Evolutionary conservation across 2,329 filamentous ascomycete genomes (phyloP).

Genomic region (Diaporthe nobilis): DNA sequence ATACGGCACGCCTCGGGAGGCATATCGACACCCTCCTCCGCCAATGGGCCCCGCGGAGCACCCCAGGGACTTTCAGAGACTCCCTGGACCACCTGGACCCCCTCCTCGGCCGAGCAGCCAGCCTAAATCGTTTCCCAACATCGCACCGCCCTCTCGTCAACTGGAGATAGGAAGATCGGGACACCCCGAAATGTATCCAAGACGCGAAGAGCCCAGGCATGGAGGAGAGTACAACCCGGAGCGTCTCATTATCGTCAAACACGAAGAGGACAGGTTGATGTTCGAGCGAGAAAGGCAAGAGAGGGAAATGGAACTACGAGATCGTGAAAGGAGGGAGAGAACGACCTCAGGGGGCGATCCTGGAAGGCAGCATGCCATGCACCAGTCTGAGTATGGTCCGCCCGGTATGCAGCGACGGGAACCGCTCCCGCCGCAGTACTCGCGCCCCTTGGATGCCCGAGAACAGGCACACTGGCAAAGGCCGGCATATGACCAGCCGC

Average conservation of each 20-base stretch:
- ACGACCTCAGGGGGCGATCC: conserved; percentile 65
- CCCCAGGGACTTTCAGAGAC: conserved; percentile 55
- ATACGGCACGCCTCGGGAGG: conserved; percentile 70
- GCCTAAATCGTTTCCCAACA: conserved; percentile 63
- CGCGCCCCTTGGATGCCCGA: conserved; percentile 57
- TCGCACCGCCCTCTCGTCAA: conserved; percentile 57
- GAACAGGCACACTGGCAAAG: conserved; percentile 56
- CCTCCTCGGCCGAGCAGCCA: conserved; percentile 67
- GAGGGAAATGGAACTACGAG: conserved; percentile 58
- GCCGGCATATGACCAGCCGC: conserved; percentile 59
- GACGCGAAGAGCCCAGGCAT: conserved; percentile 63
- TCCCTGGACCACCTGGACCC: conserved; percentile 54
- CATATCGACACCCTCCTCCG: conserved; percentile 66
- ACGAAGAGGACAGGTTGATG: conserved; percentile 68
- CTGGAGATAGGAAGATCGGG: conserved; percentile 62
- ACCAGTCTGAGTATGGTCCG: conserved; percentile 59
- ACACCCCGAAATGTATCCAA: conserved; percentile 60
- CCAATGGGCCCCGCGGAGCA: conserved; percentile 59
- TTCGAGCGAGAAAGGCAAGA: conserved; percentile 57
- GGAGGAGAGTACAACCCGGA: conserved; percentile 68
- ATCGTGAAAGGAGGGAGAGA: conserved; percentile 55
- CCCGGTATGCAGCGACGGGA: conserved; percentile 47
- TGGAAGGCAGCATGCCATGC: conserved; percentile 59
- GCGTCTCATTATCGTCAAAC: conserved; percentile 60
- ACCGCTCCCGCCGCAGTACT: conserved; percentile 57